Evolutionary conservation across 2,329 filamentous ascomycete species (phyloP).

Genomic region (Fusarium sp.): DNA sequence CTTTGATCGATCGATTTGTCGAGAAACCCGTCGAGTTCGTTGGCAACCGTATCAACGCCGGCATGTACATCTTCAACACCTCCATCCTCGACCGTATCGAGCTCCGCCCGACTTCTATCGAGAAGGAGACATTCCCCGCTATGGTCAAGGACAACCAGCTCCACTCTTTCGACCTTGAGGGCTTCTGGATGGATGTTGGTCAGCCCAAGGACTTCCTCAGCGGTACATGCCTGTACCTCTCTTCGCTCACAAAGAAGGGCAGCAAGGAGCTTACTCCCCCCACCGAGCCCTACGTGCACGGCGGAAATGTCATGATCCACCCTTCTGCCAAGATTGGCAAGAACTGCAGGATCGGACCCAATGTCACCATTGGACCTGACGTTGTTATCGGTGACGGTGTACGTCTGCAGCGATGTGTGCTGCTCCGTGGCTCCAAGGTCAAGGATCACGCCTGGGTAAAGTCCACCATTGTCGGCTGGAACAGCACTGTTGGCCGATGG

Average conservation of each 20-base stretch:
- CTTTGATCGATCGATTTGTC: constrained; percentile 97
- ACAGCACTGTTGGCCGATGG: constrained; percentile 95
- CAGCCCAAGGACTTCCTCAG: constrained; percentile 99
- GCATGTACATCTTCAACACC: constrained; percentile 97
- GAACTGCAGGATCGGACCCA: constrained; percentile 97
- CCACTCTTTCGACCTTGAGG: constrained; percentile 95
- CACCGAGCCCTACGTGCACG: constrained; percentile 84
- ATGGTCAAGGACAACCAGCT: constrained; percentile 90
- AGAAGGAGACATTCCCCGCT: constrained; percentile 98
- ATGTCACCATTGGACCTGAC: constrained; percentile 94
- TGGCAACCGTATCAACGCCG: constrained; percentile 98
- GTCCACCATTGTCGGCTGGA: constrained; percentile 98
- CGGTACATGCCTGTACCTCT: constrained; percentile 95
- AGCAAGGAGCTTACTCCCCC: constrained; percentile 83
- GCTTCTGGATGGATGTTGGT: constrained; percentile 99
- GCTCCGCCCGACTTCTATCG: constrained; percentile 94
- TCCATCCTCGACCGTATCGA: constrained; percentile 92
- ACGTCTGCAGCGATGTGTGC: constrained; percentile 90
- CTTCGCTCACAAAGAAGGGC: constrained; percentile 89
- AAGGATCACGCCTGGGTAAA: constrained; percentile 99
- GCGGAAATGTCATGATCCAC: constrained; percentile 96
- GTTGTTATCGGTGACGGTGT: constrained; percentile 95
- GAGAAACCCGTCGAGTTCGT: constrained; percentile 99
- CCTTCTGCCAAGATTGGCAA: constrained; percentile 95
- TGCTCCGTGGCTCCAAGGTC: constrained; percentile 90